These are phyloP conservation scores for Candida railenensis DNA, from an alignment of 805 yeast species.

Conservation along the genomic window DNA sequence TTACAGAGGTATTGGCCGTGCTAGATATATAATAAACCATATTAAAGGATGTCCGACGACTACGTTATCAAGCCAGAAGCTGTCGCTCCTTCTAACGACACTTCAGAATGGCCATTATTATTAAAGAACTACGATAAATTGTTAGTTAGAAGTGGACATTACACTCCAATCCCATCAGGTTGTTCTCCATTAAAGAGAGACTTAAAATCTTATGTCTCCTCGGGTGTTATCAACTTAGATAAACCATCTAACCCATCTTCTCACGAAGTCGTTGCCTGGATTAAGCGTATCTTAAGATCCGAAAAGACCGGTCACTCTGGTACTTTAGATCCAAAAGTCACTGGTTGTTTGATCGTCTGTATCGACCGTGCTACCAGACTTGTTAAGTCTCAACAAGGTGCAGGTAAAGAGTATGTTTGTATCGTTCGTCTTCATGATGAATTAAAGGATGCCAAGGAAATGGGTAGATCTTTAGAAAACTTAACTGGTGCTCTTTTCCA, in stretches of 20 bases:
- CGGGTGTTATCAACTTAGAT: constrained; percentile 96
- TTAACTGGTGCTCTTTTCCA: constrained; percentile 98
- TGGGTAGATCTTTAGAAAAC: constrained; percentile 85
- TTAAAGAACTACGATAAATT: constrained; percentile 92
- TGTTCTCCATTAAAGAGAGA: constrained; percentile 94
- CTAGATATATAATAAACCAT: background rate
- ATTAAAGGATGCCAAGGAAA: constrained; percentile 83
- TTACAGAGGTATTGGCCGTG: background rate
- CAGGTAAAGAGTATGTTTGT: constrained; percentile 99
- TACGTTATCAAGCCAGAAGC: constrained; percentile 86
- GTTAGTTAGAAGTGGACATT: constrained; percentile 93
- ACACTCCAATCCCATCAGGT: constrained; percentile 96
- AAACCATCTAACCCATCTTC: constrained; percentile 98
- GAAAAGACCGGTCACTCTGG: constrained; percentile 99
- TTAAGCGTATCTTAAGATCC: constrained; percentile 89
- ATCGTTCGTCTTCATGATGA: constrained; percentile 94
- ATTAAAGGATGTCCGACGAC: constrained; percentile 59
- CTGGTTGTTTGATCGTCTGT: constrained; percentile 98
- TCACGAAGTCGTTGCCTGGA: constrained; percentile 99
- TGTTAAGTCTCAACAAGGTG: constrained; percentile 99
- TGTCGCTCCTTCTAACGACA: constrained; percentile 74
- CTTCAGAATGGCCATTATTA: constrained; percentile 94
- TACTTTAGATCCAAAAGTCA: constrained; percentile 97
- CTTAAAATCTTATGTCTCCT: constrained; percentile 80
- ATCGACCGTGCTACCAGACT: constrained; percentile 96